Evolutionary conservation across 1,284 basidiomycete species (phyloP).

Genomic region (Fomitopsis betulina): DNA sequence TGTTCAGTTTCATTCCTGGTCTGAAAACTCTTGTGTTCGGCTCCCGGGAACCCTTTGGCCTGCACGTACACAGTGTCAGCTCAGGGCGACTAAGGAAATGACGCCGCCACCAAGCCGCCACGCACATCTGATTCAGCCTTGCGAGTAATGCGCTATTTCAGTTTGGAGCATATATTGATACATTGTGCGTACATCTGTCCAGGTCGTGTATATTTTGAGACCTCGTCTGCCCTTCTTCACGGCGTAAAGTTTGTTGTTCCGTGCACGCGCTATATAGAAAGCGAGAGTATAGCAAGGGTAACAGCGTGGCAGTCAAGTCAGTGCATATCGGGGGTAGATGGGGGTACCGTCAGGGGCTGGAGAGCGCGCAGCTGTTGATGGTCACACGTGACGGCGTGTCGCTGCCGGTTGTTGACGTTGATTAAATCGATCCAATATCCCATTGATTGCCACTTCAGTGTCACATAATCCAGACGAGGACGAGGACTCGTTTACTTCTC

Average conservation of each 20-base stretch:
- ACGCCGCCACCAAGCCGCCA: background rate
- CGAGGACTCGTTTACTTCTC: no score
- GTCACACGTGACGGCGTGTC: no score
- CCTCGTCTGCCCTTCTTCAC: constrained; percentile 50
- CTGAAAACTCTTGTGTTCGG: constrained; percentile 42
- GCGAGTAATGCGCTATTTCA: background rate
- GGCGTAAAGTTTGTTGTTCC: constrained; percentile 46
- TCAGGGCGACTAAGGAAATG: background rate
- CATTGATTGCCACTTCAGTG: no score
- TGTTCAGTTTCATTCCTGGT: constrained; percentile 27
- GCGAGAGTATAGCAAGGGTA: no score
- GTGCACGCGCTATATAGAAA: constrained; percentile 3
- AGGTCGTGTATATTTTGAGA: constrained; percentile 46
- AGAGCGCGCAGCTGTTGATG: no score
- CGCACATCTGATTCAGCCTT: background rate
- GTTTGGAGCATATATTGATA: background rate
- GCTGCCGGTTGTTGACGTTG: no score
- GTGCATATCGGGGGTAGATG: no score
- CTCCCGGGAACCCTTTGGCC: constrained; percentile 22
- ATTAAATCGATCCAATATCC: no score
- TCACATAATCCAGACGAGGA: no score
- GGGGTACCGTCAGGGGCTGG: no score
- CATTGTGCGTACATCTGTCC: constrained; percentile 43
- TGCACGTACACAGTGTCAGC: background rate
- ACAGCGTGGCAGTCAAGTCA: no score